A percentile compares a stretch with the other conserved stretches of the same genome.
Evolutionary conservation across 768 basidiomycete species (phyloP).

Genomic region (Collybia sordida): DNA sequence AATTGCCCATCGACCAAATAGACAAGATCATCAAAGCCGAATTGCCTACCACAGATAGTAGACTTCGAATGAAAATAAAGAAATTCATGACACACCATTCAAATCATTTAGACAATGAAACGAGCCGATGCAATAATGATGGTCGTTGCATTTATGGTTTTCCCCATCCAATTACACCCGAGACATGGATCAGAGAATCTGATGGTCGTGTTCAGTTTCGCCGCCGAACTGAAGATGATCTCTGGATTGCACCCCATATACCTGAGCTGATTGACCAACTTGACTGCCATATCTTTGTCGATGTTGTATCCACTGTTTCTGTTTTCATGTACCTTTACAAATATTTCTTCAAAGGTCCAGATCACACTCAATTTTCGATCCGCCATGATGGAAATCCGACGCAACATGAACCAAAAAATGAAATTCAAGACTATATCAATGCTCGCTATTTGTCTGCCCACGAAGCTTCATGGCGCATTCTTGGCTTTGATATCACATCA

Average conservation of each 20-base stretch:
- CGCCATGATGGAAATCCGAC: neutral
- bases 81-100: conserved; percentile 2
- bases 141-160: conserved; percentile 2
- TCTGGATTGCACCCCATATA: conserved; percentile 22
- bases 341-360: conserved; percentile 32
- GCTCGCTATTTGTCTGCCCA: conserved; percentile 30
- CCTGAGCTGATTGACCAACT: conserved; percentile 19
- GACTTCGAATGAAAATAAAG: neutral
- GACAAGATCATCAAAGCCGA: conserved; percentile 1
- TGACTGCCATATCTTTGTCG: conserved; percentile 37
- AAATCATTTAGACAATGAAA: neutral
- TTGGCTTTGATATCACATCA: conserved; percentile 29
- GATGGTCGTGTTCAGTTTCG: neutral
- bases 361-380: conserved; percentile 1
- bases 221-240: neutral
- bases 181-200: neutral
- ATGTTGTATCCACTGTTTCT: conserved; percentile 24
- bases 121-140: neutral
- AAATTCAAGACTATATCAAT: conserved; percentile 34
- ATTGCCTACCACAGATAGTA: neutral
- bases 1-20: conserved; percentile 5
- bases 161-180: neutral
- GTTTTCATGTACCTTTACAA: conserved; percentile 40
- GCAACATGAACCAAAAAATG: conserved; percentile 16
- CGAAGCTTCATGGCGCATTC: conserved; percentile 35